These are phyloP conservation scores for Monosporascus sp. DNA, from an alignment of 2,329 filamentous ascomycete genomes.

Conservation along the genomic window DNA sequence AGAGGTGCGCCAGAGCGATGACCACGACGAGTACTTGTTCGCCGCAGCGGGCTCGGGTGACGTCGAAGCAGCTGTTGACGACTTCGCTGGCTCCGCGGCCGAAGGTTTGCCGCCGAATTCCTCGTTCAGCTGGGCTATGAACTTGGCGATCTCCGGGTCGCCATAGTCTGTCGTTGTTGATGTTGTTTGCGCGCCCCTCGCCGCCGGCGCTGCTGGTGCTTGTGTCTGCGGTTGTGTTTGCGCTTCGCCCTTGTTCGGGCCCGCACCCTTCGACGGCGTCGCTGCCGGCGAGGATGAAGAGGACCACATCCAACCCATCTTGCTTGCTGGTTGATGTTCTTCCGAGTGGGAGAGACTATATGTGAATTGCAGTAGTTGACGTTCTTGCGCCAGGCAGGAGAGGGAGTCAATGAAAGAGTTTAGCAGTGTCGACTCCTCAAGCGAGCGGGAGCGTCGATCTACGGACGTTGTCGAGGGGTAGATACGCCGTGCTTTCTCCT, in stretches of 20 bases:
- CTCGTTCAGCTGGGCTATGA: constrained; percentile 35
- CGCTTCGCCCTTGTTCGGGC: neutral
- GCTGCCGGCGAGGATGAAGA: constrained; percentile 29
- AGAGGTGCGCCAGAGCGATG: constrained; percentile 25
- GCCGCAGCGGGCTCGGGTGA: no score
- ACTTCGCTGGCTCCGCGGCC: constrained; percentile 10
- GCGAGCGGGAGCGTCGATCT: neutral
- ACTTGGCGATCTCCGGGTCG: constrained; percentile 50
- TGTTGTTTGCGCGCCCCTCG: constrained; percentile 14
- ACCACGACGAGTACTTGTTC: constrained; percentile 12
- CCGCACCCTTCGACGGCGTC: constrained; percentile 17
- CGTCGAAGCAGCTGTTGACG: neutral
- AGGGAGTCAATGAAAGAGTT: neutral
- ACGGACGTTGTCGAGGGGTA: neutral
- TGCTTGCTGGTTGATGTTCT: constrained; percentile 1
- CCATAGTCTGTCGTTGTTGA: constrained; percentile 16
- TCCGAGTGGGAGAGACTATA: no score
- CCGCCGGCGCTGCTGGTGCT: constrained; percentile 15
- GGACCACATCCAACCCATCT: constrained; percentile 62
- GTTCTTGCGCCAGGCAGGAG: neutral
- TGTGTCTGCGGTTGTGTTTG: neutral
- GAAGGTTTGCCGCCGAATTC: constrained; percentile 15
- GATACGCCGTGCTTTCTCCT: neutral
- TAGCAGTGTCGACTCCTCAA: neutral
- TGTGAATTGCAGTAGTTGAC: neutral